A percentile compares a stretch with the other conserved stretches of the same genome.
Conservation (phyloP, 2,329 filamentous ascomycete genomes). For the Aspergillus udagawae region DNA sequence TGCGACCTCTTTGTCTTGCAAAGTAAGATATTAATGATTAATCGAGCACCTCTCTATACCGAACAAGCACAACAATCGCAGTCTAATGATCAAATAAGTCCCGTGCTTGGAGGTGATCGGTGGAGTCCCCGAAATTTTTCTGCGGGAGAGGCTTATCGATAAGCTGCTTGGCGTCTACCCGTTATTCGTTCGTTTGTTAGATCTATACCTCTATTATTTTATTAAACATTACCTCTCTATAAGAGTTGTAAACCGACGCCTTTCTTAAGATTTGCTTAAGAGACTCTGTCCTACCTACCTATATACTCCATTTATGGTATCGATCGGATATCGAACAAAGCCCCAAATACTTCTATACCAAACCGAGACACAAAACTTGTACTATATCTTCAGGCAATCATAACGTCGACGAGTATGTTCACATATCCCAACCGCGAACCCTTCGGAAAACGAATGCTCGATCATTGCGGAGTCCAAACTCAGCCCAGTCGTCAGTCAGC, state of each 20-base stretch:
- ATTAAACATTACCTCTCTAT: no score
- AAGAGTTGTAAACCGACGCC: not conserved
- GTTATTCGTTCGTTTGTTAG: not conserved
- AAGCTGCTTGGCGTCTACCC: conserved; percentile 15
- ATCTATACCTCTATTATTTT: no score
- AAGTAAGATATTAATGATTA: not conserved
- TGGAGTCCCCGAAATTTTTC: conserved; percentile 21
- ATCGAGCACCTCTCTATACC: not conserved
- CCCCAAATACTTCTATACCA: not conserved
- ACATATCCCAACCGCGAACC: conserved; percentile 56
- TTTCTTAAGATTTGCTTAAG: not conserved
- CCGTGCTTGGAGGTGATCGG: not conserved
- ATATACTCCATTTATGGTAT: not conserved
- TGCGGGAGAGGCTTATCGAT: conserved; percentile 24
- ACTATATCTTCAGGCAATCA: not conserved
- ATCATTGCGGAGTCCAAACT: conserved; percentile 67
- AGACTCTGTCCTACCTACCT: not conserved
- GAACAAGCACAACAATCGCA: not conserved
- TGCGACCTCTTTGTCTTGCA: not conserved
- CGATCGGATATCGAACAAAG: not conserved
- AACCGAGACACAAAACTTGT: not conserved
- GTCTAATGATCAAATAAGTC: not conserved
- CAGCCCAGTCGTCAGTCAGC: conserved; percentile 83
- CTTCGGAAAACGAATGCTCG: conserved; percentile 58
- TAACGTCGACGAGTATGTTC: conserved; percentile 13